Conservation (phyloP, 495 filamentous ascomycete species). For the Barbatosphaeria neglecta region DNA sequence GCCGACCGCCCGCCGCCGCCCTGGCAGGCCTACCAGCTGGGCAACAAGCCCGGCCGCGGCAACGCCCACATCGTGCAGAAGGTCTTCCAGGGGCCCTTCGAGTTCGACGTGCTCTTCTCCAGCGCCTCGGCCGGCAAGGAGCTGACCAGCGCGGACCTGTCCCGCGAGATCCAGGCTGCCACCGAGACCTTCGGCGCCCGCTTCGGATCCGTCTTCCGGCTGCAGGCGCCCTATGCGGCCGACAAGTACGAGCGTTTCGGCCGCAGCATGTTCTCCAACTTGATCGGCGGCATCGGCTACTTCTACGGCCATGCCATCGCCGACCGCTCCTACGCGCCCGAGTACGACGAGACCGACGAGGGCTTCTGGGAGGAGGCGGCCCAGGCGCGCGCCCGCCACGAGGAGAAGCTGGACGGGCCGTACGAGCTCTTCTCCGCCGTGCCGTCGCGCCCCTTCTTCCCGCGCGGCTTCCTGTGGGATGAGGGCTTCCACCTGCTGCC, state of each 20-base stretch:
- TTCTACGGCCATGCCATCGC: constrained; percentile 81
- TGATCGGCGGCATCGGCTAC: constrained; percentile 89
- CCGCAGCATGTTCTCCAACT: constrained; percentile 84
- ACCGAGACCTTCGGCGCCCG: constrained; percentile 59
- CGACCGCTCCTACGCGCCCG: constrained; percentile 78
- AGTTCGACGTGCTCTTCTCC: constrained; percentile 89
- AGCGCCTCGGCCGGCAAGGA: constrained; percentile 59
- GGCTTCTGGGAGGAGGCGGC: constrained; percentile 91
- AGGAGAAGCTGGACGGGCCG: constrained; percentile 65
- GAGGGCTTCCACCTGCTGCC: constrained; percentile 95
- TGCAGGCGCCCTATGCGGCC: constrained; percentile 62
- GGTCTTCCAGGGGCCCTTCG: constrained; percentile 79
- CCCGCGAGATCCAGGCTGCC: constrained; percentile 51
- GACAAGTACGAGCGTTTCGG: constrained; percentile 69
- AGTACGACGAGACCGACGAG: constrained; percentile 94
- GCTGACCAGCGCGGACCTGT: constrained; percentile 51
- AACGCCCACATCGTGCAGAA: constrained; percentile 90
- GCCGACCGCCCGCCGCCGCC: constrained; percentile 65
- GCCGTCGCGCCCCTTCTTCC: constrained; percentile 91
- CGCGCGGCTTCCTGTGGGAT: constrained; percentile 93
- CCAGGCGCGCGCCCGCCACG: constrained; percentile 50
- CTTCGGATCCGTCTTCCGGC: constrained; percentile 61
- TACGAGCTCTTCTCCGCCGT: constrained; percentile 87
- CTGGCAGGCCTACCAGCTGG: constrained; percentile 72
- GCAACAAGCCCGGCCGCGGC: constrained; percentile 54